Evolutionary conservation across 371 early-diverging fungal species (phyloP), one percentile per base, ranked within the genome.

Genomic region (Mortierella sp.): DNA sequence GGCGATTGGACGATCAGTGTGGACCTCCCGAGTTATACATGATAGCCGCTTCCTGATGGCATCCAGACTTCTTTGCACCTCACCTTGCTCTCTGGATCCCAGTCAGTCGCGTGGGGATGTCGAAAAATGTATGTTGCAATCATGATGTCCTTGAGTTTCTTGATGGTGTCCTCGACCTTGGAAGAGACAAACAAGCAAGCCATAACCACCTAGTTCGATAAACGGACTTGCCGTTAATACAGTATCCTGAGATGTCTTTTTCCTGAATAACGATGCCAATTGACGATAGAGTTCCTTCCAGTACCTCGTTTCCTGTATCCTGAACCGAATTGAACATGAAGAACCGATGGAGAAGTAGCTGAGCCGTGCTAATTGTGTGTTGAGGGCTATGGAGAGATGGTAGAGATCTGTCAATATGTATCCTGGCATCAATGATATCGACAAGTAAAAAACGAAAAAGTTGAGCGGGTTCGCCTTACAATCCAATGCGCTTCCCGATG

Each of bases 81-180:
- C 74, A 87, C 87, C 69, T 80, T 80, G 73, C 78, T 79, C 68
- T 91, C 92, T 34, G 90, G 87, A 70, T 92, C 92, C 53, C 91
- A 79, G 74, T 92, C 91, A 64, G 89, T 80, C 47, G 80, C 87
- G 14, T 87, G 87, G 5, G 92, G 91, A 66, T 92, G 87, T 68
- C 87, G 82, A 16, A 90, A 89, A 61, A 87, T 85, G 48, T 92
- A 91, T 0, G 91, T 91, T 48, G 90, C 92, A 6, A 91, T 89
- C 77, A 92, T 85, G 24, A 95, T 92, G 71, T 95, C 94, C 77
- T 92, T 92, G 43, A 94, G 87, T 66, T 91, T 92, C 68, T 95
- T 95, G 73, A 92, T 88, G 0, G 94, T 94, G 65, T 95, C 95
- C 68, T 95, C 94, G 68, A 94, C 92, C 69, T 95, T 95, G 37